Evolutionary conservation across 179 eudicot genomes (phyloP), one percentile per base, ranked within the genome.

Genomic region (Beta macrorhiza): DNA sequence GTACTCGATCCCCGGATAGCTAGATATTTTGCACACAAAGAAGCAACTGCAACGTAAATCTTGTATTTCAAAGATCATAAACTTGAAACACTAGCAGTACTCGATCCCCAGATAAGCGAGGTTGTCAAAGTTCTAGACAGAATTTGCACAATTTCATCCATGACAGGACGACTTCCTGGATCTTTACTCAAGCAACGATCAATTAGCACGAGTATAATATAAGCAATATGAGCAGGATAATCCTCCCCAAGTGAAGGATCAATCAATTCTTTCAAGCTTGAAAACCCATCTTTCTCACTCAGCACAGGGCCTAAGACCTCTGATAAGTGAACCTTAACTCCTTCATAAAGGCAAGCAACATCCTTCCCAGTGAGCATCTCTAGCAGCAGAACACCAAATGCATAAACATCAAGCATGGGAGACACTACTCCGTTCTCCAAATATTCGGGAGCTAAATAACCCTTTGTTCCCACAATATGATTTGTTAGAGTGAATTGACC

Each of bases 381-480:
- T 84, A 95, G 81, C 71, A 95, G 70, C 32, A 93, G 90, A 52
- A 95, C 89, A 63, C 98, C 98, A 78, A 88, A 93, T 2, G 97
- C 93, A 75, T 93, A 95, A 47, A 93, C 95, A 84, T 95, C 99
- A 5, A 89, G 86, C 86, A 83, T 90, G 7, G 93, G 93, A 14
- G 98, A 86, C 42, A 92, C 91, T 17, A 83, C n/a, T 13, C 95
- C 90, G 13, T 83, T 72, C 81, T 89, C 89, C 51, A 90, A 3
- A 75, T 89, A 91, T 81, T 93, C 98, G 0, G 96, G 96, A 64
- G 93, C 92, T 79, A 93, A 75, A 76, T 92, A 89, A 5, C 92
- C 97, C 81, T 87, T 85, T 17, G 87, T 88, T 4, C 93, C 91
- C 4, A 83, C 82, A 4, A 91, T 85, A 74, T 76, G 84, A 47